phyloP scores from a whole-genome alignment of 345 rosid species.

The Abelmoschus esculentus region DNA sequence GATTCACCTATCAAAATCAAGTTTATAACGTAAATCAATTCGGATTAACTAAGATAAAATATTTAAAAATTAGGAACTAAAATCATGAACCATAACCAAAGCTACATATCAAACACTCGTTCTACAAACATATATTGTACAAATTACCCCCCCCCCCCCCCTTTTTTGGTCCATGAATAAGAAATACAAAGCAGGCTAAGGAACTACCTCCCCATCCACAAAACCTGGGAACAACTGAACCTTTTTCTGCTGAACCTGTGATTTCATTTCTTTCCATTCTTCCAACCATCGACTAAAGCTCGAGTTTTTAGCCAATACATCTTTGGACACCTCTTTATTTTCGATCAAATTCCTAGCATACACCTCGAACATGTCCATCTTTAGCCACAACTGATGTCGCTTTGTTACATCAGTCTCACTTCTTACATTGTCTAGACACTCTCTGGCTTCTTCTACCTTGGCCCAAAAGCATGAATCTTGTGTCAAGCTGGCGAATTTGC shows the following conservation, averaged over 20 bases:
- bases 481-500: slow-evolving; percentile 45
- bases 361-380: slow-evolving; percentile 28
- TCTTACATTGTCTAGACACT: slow-evolving; percentile 33
- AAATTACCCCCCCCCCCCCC: background rate
- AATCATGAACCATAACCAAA: background rate
- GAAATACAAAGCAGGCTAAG: background rate
- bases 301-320: slow-evolving; percentile 56
- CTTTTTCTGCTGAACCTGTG: slow-evolving; percentile 9
- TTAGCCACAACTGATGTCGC: slow-evolving; percentile 20
- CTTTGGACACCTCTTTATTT: slow-evolving; percentile 54
- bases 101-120: background rate
- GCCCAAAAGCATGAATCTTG: slow-evolving; percentile 95
- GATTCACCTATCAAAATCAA: too few relatives aligned
- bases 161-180: background rate
- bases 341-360: slow-evolving; percentile 33
- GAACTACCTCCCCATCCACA: slow-evolving; percentile 22
- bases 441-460: slow-evolving; percentile 67
- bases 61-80: background rate
- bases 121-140: background rate
- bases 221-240: slow-evolving; percentile 9
- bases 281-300: slow-evolving; percentile 57
- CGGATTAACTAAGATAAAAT: too few relatives aligned
- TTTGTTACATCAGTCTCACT: slow-evolving; percentile 28
- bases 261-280: slow-evolving; percentile 32
- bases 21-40: too few relatives aligned